Conservation (phyloP, 2,329 filamentous ascomycete genomes). For the Pseudopithomyces maydicus region DNA sequence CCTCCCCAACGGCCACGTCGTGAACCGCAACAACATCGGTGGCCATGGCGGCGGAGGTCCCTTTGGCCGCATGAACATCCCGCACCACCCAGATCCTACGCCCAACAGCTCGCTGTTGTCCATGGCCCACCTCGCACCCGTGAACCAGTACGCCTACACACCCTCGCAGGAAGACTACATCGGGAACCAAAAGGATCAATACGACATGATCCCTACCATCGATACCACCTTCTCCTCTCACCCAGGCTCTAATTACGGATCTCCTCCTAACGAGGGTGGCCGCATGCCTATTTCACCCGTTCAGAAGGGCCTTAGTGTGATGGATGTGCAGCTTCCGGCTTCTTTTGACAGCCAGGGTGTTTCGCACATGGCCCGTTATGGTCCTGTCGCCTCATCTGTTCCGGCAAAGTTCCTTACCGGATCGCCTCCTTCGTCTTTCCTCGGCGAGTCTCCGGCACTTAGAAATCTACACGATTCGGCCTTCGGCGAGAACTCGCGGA, state of each 20-base stretch:
- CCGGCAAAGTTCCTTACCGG: constrained; percentile 91
- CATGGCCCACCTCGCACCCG: constrained; percentile 49
- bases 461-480: constrained; percentile 68
- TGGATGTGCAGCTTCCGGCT: constrained; percentile 89
- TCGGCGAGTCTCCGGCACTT: constrained; percentile 64
- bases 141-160: constrained; percentile 47
- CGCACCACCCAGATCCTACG: constrained; percentile 70
- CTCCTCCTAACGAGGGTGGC: constrained; percentile 70
- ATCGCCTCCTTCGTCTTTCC: constrained; percentile 71
- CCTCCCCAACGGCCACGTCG: constrained; percentile 87
- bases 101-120: constrained; percentile 75
- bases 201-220: constrained; percentile 60
- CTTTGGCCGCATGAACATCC: constrained; percentile 71
- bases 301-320: constrained; percentile 77
- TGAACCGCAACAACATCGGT: constrained; percentile 68
- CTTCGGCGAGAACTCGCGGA: constrained; percentile 74
- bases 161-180: constrained; percentile 49
- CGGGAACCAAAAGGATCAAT: constrained; percentile 41
- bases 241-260: constrained; percentile 73
- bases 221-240: constrained; percentile 65
- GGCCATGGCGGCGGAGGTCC: constrained; percentile 57
- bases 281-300: constrained; percentile 81
- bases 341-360: constrained; percentile 97
- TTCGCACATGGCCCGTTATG: constrained; percentile 87
- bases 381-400: constrained; percentile 88